Conservation (phyloP, 345 rosid genomes). For the Moringa oleifera region DNA sequence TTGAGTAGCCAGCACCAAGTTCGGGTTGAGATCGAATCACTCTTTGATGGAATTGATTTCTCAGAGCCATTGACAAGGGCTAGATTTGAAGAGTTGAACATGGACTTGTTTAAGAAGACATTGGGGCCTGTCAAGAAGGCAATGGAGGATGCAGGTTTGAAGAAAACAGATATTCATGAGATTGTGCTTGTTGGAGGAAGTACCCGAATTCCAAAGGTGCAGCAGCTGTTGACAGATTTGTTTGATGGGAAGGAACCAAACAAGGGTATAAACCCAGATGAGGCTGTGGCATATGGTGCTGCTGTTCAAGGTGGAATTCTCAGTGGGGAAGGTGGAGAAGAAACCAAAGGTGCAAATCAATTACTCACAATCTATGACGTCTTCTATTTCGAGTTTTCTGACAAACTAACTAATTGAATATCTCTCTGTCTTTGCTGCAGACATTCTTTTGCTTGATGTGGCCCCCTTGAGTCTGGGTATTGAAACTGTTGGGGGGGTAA, state of each 20-base stretch:
- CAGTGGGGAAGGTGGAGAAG: constrained; percentile 43
- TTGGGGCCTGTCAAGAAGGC: constrained; percentile 46
- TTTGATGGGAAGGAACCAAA: constrained; percentile 49
- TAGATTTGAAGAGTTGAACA: constrained; percentile 49
- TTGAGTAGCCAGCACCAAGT: constrained; percentile 46
- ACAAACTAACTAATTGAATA: neutral
- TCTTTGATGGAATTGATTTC: constrained; percentile 48
- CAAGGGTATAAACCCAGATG: constrained; percentile 53
- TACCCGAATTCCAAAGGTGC: constrained; percentile 51
- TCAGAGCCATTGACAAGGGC: constrained; percentile 52
- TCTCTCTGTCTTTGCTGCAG: constrained; percentile 15
- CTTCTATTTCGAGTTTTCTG: too few species aligned
- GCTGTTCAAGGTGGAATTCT: constrained; percentile 53
- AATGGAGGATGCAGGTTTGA: constrained; percentile 39
- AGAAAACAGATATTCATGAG: constrained; percentile 38
- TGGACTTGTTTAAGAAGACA: constrained; percentile 52
- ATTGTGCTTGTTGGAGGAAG: constrained; percentile 67
- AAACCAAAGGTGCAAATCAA: constrained; percentile 28
- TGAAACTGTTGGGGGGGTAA: constrained; percentile 51
- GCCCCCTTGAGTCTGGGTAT: constrained; percentile 48
- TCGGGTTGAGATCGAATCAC: constrained; percentile 44
- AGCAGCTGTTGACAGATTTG: constrained; percentile 41
- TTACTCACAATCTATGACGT: too few species aligned
- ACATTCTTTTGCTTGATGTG: constrained; percentile 43
- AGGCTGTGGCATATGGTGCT: constrained; percentile 60